Conservation (phyloP, 2,329 filamentous ascomycete genomes). For the Apiospora koreana region DNA sequence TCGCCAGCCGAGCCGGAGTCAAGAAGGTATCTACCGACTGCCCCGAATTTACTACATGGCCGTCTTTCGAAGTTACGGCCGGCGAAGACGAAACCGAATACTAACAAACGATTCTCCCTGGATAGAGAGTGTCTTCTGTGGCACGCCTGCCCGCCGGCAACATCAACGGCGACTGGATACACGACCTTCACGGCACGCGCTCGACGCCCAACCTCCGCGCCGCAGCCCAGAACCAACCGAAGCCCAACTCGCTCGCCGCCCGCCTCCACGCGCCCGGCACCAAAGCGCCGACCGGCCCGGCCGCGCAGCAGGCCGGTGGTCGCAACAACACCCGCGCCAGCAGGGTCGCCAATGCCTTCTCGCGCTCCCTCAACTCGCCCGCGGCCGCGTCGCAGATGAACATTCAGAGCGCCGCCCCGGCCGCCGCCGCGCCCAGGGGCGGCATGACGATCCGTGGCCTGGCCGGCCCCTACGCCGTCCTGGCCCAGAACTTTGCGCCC, state of each 20-base stretch:
- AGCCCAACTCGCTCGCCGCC: constrained; percentile 44
- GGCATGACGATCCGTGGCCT: constrained; percentile 74
- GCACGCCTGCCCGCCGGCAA: constrained; percentile 47
- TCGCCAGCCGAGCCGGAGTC: constrained; percentile 73
- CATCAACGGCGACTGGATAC: constrained; percentile 70
- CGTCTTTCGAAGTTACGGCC: constrained; percentile 11
- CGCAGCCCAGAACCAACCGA: constrained; percentile 38
- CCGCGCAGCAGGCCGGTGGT: constrained; percentile 29
- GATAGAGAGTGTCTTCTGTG: constrained; percentile 34
- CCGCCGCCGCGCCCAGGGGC: constrained; percentile 33
- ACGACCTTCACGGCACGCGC: constrained; percentile 62
- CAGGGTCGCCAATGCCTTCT: constrained; percentile 47
- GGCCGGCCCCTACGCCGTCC: constrained; percentile 69
- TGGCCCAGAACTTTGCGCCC: constrained; percentile 80
- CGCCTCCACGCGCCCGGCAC: constrained; percentile 46
- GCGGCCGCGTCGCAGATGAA: constrained; percentile 23
- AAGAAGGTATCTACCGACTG: constrained; percentile 61
- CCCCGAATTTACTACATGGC: neutral
- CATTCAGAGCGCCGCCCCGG: constrained; percentile 34
- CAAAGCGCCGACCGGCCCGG: constrained; percentile 25
- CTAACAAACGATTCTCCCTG: constrained; percentile 22
- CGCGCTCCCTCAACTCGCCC: constrained; percentile 28
- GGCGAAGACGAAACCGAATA: constrained; percentile 19
- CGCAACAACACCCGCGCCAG: constrained; percentile 37
- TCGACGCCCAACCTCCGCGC: constrained; percentile 42